These are phyloP conservation scores for Berkeleyomyces rouxiae DNA, from an alignment of 2,329 filamentous ascomycete genomes.

Conservation along the genomic window DNA sequence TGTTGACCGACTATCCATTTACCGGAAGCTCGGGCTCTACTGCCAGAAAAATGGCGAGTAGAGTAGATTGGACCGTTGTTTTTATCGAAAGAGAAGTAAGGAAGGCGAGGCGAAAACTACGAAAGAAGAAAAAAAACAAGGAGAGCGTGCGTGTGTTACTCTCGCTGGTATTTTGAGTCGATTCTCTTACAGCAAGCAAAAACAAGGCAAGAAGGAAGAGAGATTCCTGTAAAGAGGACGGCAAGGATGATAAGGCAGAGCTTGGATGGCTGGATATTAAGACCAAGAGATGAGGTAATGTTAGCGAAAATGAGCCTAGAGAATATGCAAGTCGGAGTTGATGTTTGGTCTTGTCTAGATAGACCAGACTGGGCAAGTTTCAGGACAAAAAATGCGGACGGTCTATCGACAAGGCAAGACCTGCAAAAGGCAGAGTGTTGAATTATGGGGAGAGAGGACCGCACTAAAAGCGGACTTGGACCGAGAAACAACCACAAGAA, in stretches of 20 bases:
- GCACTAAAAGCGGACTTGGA: background rate
- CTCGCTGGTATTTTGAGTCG: background rate
- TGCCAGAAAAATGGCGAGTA: constrained; percentile 13
- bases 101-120: background rate
- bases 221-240: constrained; percentile 1
- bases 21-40: constrained; percentile 19
- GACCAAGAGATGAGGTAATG: background rate
- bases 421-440: background rate
- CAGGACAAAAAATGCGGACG: background rate
- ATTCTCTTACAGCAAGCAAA: background rate
- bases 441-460: background rate
- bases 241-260: constrained; percentile 6
- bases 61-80: constrained; percentile 5
- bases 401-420: background rate
- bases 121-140: background rate
- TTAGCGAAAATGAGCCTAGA: background rate
- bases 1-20: constrained; percentile 36
- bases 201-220: background rate
- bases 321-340: background rate
- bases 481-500: background rate
- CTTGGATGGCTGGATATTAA: constrained; percentile 1
- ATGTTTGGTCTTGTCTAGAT: background rate
- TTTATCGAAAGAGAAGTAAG: background rate
- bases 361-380: background rate
- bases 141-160: background rate